Base-by-base conservation (phyloP, 495 filamentous ascomycete genomes). In the Annulohypoxylon stygium region DNA sequence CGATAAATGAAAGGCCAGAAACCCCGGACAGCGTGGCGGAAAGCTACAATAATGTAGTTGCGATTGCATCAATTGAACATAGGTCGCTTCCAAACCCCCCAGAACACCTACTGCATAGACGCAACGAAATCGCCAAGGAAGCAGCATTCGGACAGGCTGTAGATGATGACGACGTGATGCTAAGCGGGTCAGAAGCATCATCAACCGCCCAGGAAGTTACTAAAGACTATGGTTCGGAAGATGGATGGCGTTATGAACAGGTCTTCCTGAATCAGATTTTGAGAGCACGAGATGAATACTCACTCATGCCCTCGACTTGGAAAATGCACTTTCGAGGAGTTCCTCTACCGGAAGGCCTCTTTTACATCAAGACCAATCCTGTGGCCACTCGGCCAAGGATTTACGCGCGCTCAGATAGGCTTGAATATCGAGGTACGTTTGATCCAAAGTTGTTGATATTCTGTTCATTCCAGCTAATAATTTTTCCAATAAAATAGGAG, bases 281-380 rank as follows among this genome's bases (percentile, higher is more conserved):
- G 8, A 75, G 69, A n/a, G 70, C 60, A 14, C 72, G 75, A 18
- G 63, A 79, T 23, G 67, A 74, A 64, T 79, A 71, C 16, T 61
- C 77, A 2, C 50, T 77, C 47, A 77, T 79, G 77, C 77, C 77
- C 37, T 67, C 70, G 4, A 75, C 72, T 20, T 79, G 77, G 77
- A 71, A 41, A 54, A 75, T 77, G 75, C 75, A 79, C 63, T 77
- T 79, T 18, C 69, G 70, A 33, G 77, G 77, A 10, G 68, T 79
- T 50, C 77, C 77, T 34, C 55, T 79, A 18, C 77, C 77, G 0
- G 62, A 79, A 26, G 64, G 70, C 25, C 59, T 79, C 2, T 79
- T 72, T 53, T 79, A 79, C 39, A 11, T 54, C 59, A 51, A 77
- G 26, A 61, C 55, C 12, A 63, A 72, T 33, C 12, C 48, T 16